Base-by-base conservation (phyloP, 176 grass and related monocot genomes). In the Triticum monococcum region DNA sequence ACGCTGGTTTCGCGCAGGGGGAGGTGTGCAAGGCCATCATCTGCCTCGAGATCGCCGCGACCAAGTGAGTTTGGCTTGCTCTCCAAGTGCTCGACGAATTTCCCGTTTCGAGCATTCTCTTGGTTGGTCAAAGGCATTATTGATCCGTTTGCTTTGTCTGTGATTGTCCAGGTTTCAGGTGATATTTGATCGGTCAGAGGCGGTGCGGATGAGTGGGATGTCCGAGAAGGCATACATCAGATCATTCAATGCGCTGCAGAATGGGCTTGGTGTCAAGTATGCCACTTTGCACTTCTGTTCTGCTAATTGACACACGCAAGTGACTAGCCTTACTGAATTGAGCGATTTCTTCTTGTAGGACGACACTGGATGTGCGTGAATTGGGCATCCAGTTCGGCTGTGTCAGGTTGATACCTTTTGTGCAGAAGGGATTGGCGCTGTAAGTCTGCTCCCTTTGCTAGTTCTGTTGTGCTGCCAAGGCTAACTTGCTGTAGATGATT, bases 21-120 rank as follows among this genome's bases (percentile, higher is more conserved):
- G 97, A 99, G 86, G 90, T 99, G 25, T 92, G 92, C 90, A 99
- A 99, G 75, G 94, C 94, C 62, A 96, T 99, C 87, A 96, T 99
- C 85, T 96, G 94, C 46, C 68, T 99, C 32, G 97, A 99, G 90
- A 94, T 94, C 60, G 97, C 94, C 0, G 94, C 97, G 13, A 88
- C 94, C 68, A 99, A 89, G 97, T 99, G 85, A 79, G 87, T 91
- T 7, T 0, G 1, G 22, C 33, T 16, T 26, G 60, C 61, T 23
- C 46, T 22, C 28, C 24, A 78, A 77, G 1, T 88, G 87, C 91
- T 96, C 79, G 79, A 84, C 68, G 25, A 62, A 79, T 91, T 86
- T 75, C 52, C 36, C 33, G 8, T 8, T 7, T 10, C 5, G 43
- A 30, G 17, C 18, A 24, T 5, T 57, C 5, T 14, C 18, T 17